phyloP scores from a whole-genome alignment of 257 asterid genomes.

The Marsdenia floribunda region DNA sequence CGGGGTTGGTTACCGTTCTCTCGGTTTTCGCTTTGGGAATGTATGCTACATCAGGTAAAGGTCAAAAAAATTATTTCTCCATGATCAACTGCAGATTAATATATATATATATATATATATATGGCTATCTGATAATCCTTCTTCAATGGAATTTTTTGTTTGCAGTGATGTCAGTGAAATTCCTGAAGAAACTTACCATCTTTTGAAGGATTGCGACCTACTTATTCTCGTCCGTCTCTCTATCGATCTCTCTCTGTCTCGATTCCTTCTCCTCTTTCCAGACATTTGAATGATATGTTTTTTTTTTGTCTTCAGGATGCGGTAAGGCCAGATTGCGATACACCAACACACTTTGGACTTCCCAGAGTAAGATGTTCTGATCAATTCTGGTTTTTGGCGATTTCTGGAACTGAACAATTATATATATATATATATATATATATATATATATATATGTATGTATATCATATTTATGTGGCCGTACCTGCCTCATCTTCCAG shows the following conservation, averaged over 20 bases:
- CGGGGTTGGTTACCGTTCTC: constrained; percentile 81
- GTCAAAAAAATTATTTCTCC: background rate
- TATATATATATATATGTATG: too few relatives aligned
- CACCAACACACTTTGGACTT: constrained; percentile 93
- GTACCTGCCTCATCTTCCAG: constrained; percentile 27
- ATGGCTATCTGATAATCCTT: constrained; percentile 18
- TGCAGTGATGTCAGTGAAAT: constrained; percentile 92
- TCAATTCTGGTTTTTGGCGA: background rate
- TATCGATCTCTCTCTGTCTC: constrained; percentile 25
- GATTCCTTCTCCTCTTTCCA: too few relatives aligned
- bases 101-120: background rate
- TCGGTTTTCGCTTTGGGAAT: constrained; percentile 95
- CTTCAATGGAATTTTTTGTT: constrained; percentile 17
- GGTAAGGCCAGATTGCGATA: constrained; percentile 86
- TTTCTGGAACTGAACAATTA: background rate
- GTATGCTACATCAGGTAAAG: constrained; percentile 84
- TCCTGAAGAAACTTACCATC: constrained; percentile 92
- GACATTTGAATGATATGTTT: background rate
- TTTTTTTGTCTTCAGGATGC: constrained; percentile 51
- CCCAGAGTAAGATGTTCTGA: constrained; percentile 53
- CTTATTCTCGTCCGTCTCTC: constrained; percentile 84
- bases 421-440: too few relatives aligned
- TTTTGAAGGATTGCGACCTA: constrained; percentile 75
- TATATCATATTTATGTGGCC: too few relatives aligned
- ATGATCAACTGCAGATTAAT: too few relatives aligned